Evolutionary conservation across 2,329 filamentous ascomycete genomes (phyloP).

Genomic region (Verticillium nubilum): DNA sequence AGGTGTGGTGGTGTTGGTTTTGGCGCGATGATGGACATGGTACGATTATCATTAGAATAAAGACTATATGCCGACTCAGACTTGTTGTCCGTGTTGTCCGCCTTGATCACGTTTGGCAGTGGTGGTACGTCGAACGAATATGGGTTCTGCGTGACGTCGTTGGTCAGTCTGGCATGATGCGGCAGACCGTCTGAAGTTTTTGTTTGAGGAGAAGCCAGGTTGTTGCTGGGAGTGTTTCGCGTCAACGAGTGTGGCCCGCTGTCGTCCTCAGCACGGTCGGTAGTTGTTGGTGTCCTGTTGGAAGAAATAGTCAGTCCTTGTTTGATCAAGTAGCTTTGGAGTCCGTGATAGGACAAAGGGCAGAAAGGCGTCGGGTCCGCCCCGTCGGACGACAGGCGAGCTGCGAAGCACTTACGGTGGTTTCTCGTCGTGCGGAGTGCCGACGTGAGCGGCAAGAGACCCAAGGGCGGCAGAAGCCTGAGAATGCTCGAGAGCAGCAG

Average conservation of each 20-base stretch:
- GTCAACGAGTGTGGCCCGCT: constrained; percentile 18
- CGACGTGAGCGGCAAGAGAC: neutral
- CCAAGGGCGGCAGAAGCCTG: neutral
- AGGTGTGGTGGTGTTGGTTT: constrained; percentile 49
- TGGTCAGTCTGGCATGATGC: neutral
- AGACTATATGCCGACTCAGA: constrained; percentile 24
- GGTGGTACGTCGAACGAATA: constrained; percentile 10
- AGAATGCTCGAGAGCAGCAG: neutral
- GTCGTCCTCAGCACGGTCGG: constrained; percentile 1
- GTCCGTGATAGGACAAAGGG: neutral
- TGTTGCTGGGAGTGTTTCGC: constrained; percentile 32
- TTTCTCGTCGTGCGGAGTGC: neutral
- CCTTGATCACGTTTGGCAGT: constrained; percentile 20
- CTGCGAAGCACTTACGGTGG: neutral
- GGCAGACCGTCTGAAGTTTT: neutral
- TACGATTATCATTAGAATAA: constrained; percentile 30
- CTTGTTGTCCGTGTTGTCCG: constrained; percentile 26
- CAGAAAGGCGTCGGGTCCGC: neutral
- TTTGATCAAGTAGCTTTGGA: neutral
- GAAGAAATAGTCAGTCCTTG: constrained; percentile 3
- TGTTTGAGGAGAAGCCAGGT: constrained; percentile 39
- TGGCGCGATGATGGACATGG: constrained; percentile 44
- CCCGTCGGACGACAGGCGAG: neutral
- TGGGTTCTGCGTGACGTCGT: neutral
- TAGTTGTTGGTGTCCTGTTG: constrained; percentile 7